Conservation (phyloP, 2,329 filamentous ascomycete species). For the Orbilia ellipsospora region DNA sequence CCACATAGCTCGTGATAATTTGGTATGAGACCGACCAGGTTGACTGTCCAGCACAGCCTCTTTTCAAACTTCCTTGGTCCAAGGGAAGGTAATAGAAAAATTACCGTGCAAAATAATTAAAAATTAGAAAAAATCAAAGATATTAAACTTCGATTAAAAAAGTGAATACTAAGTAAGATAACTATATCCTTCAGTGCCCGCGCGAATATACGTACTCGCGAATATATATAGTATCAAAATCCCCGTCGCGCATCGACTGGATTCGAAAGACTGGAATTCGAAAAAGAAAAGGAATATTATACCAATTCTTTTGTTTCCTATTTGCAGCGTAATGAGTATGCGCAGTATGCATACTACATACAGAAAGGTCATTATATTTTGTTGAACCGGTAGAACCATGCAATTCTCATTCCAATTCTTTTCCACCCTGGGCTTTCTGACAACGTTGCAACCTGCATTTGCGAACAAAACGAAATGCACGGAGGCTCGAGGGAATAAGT, state of each 20-base stretch:
- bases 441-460: no score
- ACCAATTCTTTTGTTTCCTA: not conserved
- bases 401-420: not conserved
- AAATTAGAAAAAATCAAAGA: no score
- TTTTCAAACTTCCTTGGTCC: not conserved
- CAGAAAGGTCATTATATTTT: not conserved
- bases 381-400: not conserved
- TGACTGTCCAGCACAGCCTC: slow-evolving; percentile 1
- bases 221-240: slow-evolving; percentile 52
- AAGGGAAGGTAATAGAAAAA: no score
- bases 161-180: not conserved
- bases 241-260: slow-evolving; percentile 44
- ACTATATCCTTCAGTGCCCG: not conserved
- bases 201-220: not conserved
- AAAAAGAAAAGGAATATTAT: not conserved
- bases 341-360: not conserved
- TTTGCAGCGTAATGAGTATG: not conserved
- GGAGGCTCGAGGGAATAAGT: no score
- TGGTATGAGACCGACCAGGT: not conserved
- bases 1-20: slow-evolving; percentile 18
- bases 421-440: no score
- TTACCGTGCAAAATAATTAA: no score
- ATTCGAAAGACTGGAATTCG: slow-evolving; percentile 9
- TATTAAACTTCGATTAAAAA: no score
- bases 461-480: no score